A percentile compares a stretch with the other conserved stretches of the same genome.
These are phyloP conservation scores for Fusarium humuli DNA, from an alignment of 2,329 filamentous ascomycete genomes.

Conservation along the genomic window DNA sequence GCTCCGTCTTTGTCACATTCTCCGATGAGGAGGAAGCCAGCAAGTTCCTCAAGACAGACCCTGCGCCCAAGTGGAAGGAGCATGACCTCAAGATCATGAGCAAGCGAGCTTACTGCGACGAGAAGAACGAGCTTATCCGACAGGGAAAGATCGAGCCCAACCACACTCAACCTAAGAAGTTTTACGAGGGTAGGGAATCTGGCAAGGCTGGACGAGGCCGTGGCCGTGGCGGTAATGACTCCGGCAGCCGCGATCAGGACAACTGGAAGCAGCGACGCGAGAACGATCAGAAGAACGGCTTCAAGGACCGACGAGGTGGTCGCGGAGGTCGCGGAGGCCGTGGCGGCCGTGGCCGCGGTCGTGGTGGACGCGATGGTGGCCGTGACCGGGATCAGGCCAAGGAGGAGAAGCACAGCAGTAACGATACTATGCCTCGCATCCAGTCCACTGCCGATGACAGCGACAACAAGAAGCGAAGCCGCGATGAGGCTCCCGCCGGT, in stretches of 20 bases:
- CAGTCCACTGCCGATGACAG: conserved; percentile 57
- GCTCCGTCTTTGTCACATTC: conserved; percentile 96
- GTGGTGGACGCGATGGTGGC: conserved; percentile 55
- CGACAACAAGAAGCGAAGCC: conserved; percentile 64
- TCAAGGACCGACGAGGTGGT: conserved; percentile 61
- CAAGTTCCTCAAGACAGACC: conserved; percentile 82
- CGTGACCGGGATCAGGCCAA: conserved; percentile 52
- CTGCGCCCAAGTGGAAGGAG: conserved; percentile 86
- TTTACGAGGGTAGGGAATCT: conserved; percentile 62
- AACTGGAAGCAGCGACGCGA: conserved; percentile 75
- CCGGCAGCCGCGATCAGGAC: conserved; percentile 60
- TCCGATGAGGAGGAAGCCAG: conserved; percentile 80
- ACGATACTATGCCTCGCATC: conserved; percentile 54
- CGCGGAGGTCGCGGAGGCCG: conserved; percentile 59
- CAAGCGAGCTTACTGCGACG: conserved; percentile 88
- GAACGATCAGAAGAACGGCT: conserved; percentile 70
- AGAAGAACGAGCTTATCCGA: conserved; percentile 78
- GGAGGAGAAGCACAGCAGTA: conserved; percentile 46
- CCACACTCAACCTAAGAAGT: conserved; percentile 55
- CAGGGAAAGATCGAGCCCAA: conserved; percentile 75
- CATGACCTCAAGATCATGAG: conserved; percentile 83
- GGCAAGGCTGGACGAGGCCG: conserved; percentile 56
- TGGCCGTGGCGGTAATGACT: conserved; percentile 51
- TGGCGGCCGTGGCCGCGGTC: conserved; percentile 57
- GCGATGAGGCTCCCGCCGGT: conserved; percentile 60